These are phyloP conservation scores for Canna indica DNA, from an alignment of 176 grass and related monocot species.

Conservation along the genomic window DNA sequence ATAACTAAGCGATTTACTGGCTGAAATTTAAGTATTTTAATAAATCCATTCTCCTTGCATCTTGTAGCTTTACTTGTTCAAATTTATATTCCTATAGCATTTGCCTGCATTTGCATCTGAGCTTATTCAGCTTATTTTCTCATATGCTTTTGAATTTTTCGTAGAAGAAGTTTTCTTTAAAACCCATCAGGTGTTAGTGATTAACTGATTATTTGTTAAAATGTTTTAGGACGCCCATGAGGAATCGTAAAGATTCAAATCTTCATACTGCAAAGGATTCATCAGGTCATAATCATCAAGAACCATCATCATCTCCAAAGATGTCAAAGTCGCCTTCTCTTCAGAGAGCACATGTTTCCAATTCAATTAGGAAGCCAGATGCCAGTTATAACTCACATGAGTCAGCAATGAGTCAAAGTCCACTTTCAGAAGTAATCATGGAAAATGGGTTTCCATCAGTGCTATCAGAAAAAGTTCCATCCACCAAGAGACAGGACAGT, in stretches of 20 bases:
- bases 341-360: conserved; percentile 62
- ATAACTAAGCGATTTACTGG: not conserved
- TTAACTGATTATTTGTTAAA: conserved; percentile 23
- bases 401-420: conserved; percentile 69
- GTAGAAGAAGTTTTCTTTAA: not conserved
- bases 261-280: conserved; percentile 56
- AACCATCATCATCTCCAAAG: conserved; percentile 83
- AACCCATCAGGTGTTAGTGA: not conserved
- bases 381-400: conserved; percentile 74
- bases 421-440: conserved; percentile 52
- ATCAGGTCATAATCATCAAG: conserved; percentile 53
- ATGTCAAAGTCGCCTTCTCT: conserved; percentile 96
- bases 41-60: not conserved
- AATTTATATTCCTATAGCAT: conserved; percentile 14
- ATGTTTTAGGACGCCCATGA: conserved; percentile 71
- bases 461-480: conserved; percentile 42
- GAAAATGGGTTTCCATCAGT: conserved; percentile 48
- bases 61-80: not conserved
- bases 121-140: not conserved
- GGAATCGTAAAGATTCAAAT: conserved; percentile 53
- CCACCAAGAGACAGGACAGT: conserved; percentile 86
- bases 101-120: not conserved
- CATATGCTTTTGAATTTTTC: not conserved
- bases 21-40: not conserved
- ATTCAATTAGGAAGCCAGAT: conserved; percentile 56